Base-by-base conservation (phyloP, 495 filamentous ascomycete genomes). In the Neurospora sp. region DNA sequence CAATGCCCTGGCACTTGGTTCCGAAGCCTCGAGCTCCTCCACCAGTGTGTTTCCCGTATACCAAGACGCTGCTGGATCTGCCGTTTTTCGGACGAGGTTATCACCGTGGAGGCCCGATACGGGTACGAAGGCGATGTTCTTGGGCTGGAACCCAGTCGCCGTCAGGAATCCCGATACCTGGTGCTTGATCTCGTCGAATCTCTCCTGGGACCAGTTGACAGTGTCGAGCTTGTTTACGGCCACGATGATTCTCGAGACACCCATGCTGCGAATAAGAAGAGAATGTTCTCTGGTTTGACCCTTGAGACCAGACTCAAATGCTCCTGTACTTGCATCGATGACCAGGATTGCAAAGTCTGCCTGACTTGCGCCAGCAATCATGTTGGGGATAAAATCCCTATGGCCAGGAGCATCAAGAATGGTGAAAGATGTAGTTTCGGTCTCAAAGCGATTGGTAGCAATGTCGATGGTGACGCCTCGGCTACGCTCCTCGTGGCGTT, bases 401-500 rank as follows among this genome's bases (percentile, higher is more conserved):
- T 99, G 96, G 0, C 96, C 96, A 3, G 96, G 96, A 1, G 96
- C 93, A 81, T 99, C 96, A 3, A 99, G 86, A 68, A 99, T 98
- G 9, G 95, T 98, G 78, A 98, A 99, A 17, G 86, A 86, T 0
- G 93, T 94, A 17, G 85, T 90, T 5, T 91, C 89, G 0, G 96
- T 99, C 79, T 95, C 92, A 79, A 99, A 99, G 73, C 92, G 89
- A 82, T 96, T 94, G 35, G 90, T 94, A 44, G 96, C 96, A 79
- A 98, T 94, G 78, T 99, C 96, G 71, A 99, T 97, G 4, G 96
- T 99, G n/a, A 99, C 93, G 59, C 96, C 96, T 73, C 94, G 88
- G 59, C 83, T 87, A 69, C 96, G 88, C 79, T 99, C 96, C 75
- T 98, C 95, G 0, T 88, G 86, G 10, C 92, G 91, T 77, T 96